These are phyloP conservation scores for Acanthamoeba healyi DNA, from an alignment of 208 protist species.

Conservation along the genomic window DNA sequence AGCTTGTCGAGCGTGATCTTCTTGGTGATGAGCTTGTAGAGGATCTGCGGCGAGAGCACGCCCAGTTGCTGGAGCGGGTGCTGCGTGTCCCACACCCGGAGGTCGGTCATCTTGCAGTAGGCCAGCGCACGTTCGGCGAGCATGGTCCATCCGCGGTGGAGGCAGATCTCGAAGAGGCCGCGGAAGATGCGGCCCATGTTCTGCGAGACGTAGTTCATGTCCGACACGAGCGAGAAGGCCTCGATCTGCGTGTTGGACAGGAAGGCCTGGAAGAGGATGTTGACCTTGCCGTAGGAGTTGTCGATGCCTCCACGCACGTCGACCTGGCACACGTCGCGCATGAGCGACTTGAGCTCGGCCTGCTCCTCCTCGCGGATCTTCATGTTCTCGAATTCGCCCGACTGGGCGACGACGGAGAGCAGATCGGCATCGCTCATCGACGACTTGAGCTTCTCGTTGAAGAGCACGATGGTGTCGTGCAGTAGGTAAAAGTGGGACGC, in stretches of 20 bases:
- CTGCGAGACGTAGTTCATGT: constrained; percentile 97
- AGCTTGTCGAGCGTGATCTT: constrained; percentile 84
- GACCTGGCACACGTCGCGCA: constrained; percentile 27
- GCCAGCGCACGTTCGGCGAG: constrained; percentile 78
- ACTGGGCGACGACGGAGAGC: constrained; percentile 94
- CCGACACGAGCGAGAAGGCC: constrained; percentile 92
- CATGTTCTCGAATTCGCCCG: constrained; percentile 98
- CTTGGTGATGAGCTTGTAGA: constrained; percentile 67
- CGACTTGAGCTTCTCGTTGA: constrained; percentile 95
- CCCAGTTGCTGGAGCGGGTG: constrained; percentile 83
- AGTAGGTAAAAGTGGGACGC: constrained; percentile 98
- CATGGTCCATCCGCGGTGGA: constrained; percentile 89
- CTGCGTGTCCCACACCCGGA: constrained; percentile 93
- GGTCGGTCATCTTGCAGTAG: constrained; percentile 92
- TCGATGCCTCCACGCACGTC: constrained; percentile 83
- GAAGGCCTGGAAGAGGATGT: constrained; percentile 97
- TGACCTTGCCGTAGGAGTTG: constrained; percentile 92
- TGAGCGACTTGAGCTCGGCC: constrained; percentile 95
- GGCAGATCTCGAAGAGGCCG: constrained; percentile 97
- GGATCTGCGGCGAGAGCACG: constrained; percentile 72
- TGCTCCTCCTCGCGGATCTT: constrained; percentile 95
- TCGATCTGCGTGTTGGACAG: constrained; percentile 94
- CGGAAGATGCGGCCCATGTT: constrained; percentile 95
- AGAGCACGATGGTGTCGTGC: constrained; percentile 95
- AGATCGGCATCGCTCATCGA: constrained; percentile 94